Percentiles rank a stretch among this genome's conserved stretches.
Evolutionary conservation across 2,329 filamentous ascomycete genomes (phyloP).

Genomic region (Macrophomina phaseolina): DNA sequence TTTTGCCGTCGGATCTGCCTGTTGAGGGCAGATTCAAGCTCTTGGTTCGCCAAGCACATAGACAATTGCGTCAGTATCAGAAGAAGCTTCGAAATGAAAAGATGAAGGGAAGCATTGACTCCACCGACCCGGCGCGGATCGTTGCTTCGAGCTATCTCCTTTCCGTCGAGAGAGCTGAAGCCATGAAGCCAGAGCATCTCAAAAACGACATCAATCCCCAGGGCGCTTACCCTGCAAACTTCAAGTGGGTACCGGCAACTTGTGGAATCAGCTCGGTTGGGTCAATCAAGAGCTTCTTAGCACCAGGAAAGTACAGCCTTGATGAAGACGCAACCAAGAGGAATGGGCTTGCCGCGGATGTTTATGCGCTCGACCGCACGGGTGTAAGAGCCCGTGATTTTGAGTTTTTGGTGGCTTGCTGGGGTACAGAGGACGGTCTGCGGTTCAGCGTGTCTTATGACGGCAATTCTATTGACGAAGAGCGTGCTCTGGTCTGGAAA

Average conservation of each 20-base stretch:
- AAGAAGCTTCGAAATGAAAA: slow-evolving; percentile 41
- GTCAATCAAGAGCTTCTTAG: slow-evolving; percentile 7
- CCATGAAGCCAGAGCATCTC: slow-evolving; percentile 41
- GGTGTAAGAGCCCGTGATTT: slow-evolving; percentile 52
- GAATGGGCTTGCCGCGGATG: slow-evolving; percentile 47
- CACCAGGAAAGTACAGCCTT: slow-evolving; percentile 18
- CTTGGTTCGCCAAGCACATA: slow-evolving; percentile 48
- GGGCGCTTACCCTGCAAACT: slow-evolving; percentile 41
- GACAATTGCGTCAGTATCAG: slow-evolving; percentile 52
- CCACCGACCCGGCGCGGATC: slow-evolving; percentile 46
- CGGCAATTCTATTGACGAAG: slow-evolving; percentile 43
- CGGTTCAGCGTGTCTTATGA: slow-evolving; percentile 51
- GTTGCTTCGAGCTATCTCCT: slow-evolving; percentile 52
- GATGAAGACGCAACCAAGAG: slow-evolving; percentile 42
- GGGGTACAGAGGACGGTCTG: slow-evolving; percentile 44
- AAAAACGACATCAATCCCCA: slow-evolving; percentile 38
- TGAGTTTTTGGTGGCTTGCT: slow-evolving; percentile 54
- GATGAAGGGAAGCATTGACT: slow-evolving; percentile 37
- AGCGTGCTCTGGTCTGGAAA: slow-evolving; percentile 40
- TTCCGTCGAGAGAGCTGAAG: slow-evolving; percentile 46
- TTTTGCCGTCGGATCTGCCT: slow-evolving; percentile 43
- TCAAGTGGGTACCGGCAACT: slow-evolving; percentile 45
- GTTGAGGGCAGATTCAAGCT: slow-evolving; percentile 48
- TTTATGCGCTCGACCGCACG: slow-evolving; percentile 28
- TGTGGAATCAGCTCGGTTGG: slow-evolving; percentile 54